phyloP scores from a whole-genome alignment of 1,284 basidiomycete species.

The Phellinidium pouzarii region DNA sequence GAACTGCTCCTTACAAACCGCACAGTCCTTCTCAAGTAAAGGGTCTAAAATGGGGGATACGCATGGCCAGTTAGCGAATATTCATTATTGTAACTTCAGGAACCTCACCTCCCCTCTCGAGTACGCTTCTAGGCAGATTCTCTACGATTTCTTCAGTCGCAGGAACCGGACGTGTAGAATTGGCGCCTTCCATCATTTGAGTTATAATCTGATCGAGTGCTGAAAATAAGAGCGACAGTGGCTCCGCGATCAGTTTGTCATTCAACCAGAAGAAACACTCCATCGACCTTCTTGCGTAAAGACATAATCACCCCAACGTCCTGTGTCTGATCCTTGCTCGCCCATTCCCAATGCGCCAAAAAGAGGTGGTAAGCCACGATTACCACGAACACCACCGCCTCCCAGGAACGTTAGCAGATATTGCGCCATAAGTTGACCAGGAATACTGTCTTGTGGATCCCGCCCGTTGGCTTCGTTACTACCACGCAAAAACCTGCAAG shows the following conservation, averaged over 20 bases:
- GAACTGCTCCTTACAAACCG: slow-evolving; percentile 77
- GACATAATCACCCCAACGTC: slow-evolving; percentile 74
- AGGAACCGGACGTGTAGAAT: slow-evolving; percentile 59
- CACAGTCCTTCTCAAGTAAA: slow-evolving; percentile 61
- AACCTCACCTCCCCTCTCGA: slow-evolving; percentile 54
- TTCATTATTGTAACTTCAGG: background rate
- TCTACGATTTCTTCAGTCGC: slow-evolving; percentile 66
- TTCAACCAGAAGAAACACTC: background rate
- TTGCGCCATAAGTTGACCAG: slow-evolving; percentile 59
- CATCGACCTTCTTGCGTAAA: slow-evolving; percentile 70
- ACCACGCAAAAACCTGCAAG: slow-evolving; percentile 13
- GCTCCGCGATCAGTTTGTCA: background rate
- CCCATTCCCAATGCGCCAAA: slow-evolving; percentile 33
- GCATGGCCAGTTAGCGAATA: slow-evolving; percentile 7
- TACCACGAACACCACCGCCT: slow-evolving; percentile 32
- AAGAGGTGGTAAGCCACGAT: slow-evolving; percentile 28
- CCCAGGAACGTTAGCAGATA: slow-evolving; percentile 61
- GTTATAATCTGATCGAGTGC: slow-evolving; percentile 74
- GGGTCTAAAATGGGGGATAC: slow-evolving; percentile 34
- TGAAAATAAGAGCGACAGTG: slow-evolving; percentile 25
- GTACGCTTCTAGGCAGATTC: slow-evolving; percentile 53
- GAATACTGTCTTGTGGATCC: slow-evolving; percentile 32
- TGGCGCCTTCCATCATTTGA: slow-evolving; percentile 70
- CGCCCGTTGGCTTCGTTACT: slow-evolving; percentile 20
- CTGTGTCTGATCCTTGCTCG: slow-evolving; percentile 35